Percentiles rank a stretch among this genome's conserved stretches.
phyloP scores from a whole-genome alignment of 441 rosid genomes.

The Aleurites moluccanus region DNA sequence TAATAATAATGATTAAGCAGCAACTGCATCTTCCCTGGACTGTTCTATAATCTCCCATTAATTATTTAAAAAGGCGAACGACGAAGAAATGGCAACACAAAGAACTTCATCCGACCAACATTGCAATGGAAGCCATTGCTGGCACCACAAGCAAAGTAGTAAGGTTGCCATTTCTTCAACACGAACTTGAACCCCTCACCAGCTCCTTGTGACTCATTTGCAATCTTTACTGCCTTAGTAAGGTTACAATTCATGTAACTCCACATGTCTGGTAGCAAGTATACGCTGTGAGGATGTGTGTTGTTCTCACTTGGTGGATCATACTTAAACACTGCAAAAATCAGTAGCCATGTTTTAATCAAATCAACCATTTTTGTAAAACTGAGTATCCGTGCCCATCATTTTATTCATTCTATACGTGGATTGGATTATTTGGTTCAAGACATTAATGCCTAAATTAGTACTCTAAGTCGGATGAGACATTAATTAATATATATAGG shows the following conservation, averaged over 20 bases:
- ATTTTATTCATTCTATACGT: no score
- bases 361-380: no score
- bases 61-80: conserved; percentile 26
- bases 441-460: no score
- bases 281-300: conserved; percentile 55
- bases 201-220: conserved; percentile 42
- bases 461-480: no score
- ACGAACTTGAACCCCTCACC: conserved; percentile 53
- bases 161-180: conserved; percentile 42
- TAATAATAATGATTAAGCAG: not conserved
- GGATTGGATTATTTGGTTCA: no score
- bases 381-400: no score
- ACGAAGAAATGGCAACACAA: conserved; percentile 44
- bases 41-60: not conserved
- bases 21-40: not conserved
- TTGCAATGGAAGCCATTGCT: conserved; percentile 54
- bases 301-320: conserved; percentile 38
- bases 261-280: conserved; percentile 43
- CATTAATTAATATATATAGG: no score
- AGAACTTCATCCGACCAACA: conserved; percentile 61
- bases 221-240: conserved; percentile 44
- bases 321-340: conserved; percentile 56
- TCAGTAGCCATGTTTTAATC: no score
- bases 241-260: conserved; percentile 51
- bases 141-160: conserved; percentile 61